These are phyloP conservation scores for Annona cherimola DNA, from an alignment of 164 flowering plant genomes.

Conservation along the genomic window DNA sequence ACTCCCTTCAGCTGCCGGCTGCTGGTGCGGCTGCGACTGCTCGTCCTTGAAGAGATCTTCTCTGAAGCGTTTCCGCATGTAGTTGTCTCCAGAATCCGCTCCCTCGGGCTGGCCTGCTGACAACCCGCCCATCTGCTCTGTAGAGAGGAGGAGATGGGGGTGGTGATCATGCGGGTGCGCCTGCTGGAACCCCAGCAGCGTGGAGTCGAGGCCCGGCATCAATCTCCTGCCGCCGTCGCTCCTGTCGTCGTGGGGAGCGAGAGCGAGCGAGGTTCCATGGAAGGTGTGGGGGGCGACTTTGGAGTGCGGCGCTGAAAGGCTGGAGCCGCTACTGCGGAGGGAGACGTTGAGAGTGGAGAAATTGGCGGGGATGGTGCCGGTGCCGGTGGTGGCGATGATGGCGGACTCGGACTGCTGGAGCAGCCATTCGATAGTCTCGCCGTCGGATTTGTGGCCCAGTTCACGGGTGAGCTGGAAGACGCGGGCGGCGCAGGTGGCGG, in stretches of 20 bases:
- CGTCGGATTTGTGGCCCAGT: slow-evolving; percentile 76
- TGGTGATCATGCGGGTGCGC: slow-evolving; percentile 22
- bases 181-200: slow-evolving; percentile 48
- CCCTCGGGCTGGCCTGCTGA: slow-evolving; percentile 25
- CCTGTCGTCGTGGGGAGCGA: slow-evolving; percentile 18
- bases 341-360: slow-evolving; percentile 69
- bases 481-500: slow-evolving; percentile 77
- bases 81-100: slow-evolving; percentile 30
- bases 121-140: slow-evolving; percentile 42
- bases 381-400: slow-evolving; percentile 79
- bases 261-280: slow-evolving; percentile 44
- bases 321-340: slow-evolving; percentile 50
- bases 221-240: slow-evolving; percentile 12
- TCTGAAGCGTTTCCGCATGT: slow-evolving; percentile 55
- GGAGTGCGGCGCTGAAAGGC: slow-evolving; percentile 54
- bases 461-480: slow-evolving; percentile 74
- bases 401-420: slow-evolving; percentile 85
- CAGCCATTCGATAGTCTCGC: slow-evolving; percentile 80
- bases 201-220: slow-evolving; percentile 1
- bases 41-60: slow-evolving; percentile 76
- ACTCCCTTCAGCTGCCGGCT: slow-evolving; percentile 7
- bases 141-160: slow-evolving; percentile 28
- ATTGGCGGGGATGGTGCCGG: slow-evolving; percentile 83
- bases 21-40: slow-evolving; percentile 5
- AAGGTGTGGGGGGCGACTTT: slow-evolving; percentile 57